These are phyloP conservation scores for Calvatia gigantea DNA, from an alignment of 768 basidiomycete species.

Conservation along the genomic window DNA sequence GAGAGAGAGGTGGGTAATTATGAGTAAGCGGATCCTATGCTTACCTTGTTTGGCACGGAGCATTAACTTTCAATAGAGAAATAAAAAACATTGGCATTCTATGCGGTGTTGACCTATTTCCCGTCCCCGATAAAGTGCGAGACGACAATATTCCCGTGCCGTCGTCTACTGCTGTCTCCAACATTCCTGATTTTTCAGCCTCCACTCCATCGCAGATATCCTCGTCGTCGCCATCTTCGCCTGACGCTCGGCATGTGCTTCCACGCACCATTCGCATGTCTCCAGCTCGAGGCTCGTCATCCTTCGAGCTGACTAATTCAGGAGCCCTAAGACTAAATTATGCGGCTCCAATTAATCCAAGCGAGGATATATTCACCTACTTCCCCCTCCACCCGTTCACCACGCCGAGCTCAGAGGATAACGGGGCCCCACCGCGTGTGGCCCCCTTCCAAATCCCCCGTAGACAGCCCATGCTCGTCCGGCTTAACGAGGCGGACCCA, in stretches of 20 bases:
- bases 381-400: constrained; percentile 37
- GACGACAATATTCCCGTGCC: constrained; percentile 9
- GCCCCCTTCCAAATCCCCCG: constrained; percentile 35
- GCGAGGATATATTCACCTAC: constrained; percentile 26
- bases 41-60: constrained; percentile 8
- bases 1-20: constrained; percentile 48
- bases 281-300: background rate
- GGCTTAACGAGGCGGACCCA: constrained; percentile 22
- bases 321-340: constrained; percentile 11
- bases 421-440: constrained; percentile 19
- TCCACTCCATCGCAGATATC: constrained; percentile 9
- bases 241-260: background rate
- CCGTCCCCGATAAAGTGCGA: constrained; percentile 37
- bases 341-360: background rate
- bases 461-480: constrained; percentile 30
- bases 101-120: constrained; percentile 71
- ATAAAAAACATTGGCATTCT: constrained; percentile 56
- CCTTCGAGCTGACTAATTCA: constrained; percentile 3
- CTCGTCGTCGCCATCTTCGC: constrained; percentile 7
- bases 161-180: constrained; percentile 3
- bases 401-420: constrained; percentile 19
- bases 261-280: constrained; percentile 10
- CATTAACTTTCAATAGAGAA: constrained; percentile 31
- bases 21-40: constrained; percentile 31
- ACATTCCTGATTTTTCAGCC: constrained; percentile 9